phyloP scores from a whole-genome alignment of 352 stramenopile genomes.

The Pythium dissotocum region DNA sequence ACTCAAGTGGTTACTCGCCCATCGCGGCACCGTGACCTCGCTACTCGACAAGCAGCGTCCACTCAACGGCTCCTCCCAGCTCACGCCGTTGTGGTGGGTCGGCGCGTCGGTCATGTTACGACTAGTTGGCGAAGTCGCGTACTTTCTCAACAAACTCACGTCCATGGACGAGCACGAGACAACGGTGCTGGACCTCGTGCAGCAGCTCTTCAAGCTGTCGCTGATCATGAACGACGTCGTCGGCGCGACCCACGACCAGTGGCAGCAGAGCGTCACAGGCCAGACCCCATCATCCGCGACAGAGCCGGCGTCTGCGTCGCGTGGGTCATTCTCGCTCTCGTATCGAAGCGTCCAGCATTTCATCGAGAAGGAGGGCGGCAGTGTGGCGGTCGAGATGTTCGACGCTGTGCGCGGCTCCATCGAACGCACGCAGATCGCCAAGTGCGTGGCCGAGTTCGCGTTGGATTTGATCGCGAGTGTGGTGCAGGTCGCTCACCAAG shows the following conservation, averaged over 20 bases:
- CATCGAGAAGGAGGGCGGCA: slow-evolving; percentile 58
- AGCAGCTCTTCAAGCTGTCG: slow-evolving; percentile 52
- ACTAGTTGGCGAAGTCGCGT: slow-evolving; percentile 55
- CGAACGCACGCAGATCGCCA: slow-evolving; percentile 48
- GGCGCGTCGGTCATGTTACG: slow-evolving; percentile 47
- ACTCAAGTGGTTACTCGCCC: slow-evolving; percentile 58
- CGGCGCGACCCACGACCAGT: slow-evolving; percentile 47
- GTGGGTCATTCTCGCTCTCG: slow-evolving; percentile 52
- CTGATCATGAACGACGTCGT: slow-evolving; percentile 56
- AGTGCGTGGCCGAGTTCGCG: slow-evolving; percentile 49
- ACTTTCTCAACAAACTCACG: slow-evolving; percentile 62
- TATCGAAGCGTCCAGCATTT: slow-evolving; percentile 61
- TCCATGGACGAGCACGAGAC: slow-evolving; percentile 38
- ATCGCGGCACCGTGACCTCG: slow-evolving; percentile 33
- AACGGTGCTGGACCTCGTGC: slow-evolving; percentile 44
- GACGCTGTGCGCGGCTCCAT: slow-evolving; percentile 41
- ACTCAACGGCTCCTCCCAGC: slow-evolving; percentile 25
- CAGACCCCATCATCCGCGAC: slow-evolving; percentile 22
- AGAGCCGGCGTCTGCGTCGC: neutral
- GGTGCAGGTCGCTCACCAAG: slow-evolving; percentile 45
- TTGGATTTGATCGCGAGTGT: slow-evolving; percentile 47
- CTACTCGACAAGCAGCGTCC: slow-evolving; percentile 25
- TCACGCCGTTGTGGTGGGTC: slow-evolving; percentile 63
- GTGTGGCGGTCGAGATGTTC: slow-evolving; percentile 58
- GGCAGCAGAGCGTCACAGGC: slow-evolving; percentile 31